These are phyloP conservation scores for Agrocybe pediades DNA, from an alignment of 768 basidiomycete species.

Conservation along the genomic window DNA sequence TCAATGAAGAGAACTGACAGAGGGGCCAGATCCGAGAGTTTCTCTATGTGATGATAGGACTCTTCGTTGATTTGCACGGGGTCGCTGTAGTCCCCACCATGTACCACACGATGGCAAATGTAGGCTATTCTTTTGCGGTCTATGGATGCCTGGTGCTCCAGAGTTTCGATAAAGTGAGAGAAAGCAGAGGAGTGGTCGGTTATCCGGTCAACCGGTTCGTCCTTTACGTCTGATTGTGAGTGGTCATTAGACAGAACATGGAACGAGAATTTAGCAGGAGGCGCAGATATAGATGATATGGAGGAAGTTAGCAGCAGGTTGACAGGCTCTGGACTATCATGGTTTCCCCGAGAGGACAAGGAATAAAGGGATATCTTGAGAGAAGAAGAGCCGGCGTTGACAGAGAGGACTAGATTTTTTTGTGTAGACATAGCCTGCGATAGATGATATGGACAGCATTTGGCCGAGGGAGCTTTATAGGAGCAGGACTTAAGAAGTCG, in stretches of 20 bases:
- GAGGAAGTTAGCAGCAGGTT: conserved; percentile 51
- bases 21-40: conserved; percentile 79
- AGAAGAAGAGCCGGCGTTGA: conserved; percentile 85
- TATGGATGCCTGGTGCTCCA: conserved; percentile 43
- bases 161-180: conserved; percentile 52
- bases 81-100: conserved; percentile 78
- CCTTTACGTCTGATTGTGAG: conserved; percentile 28
- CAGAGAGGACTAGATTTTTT: conserved; percentile 54
- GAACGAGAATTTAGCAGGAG: conserved; percentile 55
- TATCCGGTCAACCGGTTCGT: conserved; percentile 40
- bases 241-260: conserved; percentile 24
- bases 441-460: not conserved
- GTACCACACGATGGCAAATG: conserved; percentile 83
- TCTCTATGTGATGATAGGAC: conserved; percentile 72
- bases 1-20: conserved; percentile 46
- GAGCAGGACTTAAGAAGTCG: not conserved
- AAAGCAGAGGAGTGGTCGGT: conserved; percentile 66
- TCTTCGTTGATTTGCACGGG: conserved; percentile 70
- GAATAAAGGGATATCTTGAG: conserved; percentile 78
- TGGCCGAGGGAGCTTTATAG: not conserved
- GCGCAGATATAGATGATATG: conserved; percentile 58
- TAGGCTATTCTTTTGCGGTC: conserved; percentile 46
- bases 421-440: conserved; percentile 6
- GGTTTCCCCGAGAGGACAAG: conserved; percentile 9
- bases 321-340: conserved; percentile 27